A percentile compares a stretch with the other conserved stretches of the same genome.
Evolutionary conservation across 768 basidiomycete genomes (phyloP).

Genomic region (Amanita pallidorosea): DNA sequence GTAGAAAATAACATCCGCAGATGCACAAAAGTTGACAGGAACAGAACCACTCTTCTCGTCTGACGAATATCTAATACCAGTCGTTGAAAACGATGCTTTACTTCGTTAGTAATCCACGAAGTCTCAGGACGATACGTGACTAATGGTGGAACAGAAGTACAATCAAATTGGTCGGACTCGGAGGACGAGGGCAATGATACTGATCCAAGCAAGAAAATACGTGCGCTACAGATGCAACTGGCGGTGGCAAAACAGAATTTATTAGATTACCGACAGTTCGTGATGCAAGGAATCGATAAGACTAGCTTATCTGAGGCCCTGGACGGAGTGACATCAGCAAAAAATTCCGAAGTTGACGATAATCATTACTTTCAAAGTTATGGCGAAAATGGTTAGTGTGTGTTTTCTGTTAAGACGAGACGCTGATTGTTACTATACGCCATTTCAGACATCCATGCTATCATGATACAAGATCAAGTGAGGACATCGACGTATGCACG

Average conservation of each 20-base stretch:
- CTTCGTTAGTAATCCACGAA: slow-evolving; percentile 50
- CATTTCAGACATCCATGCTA: slow-evolving; percentile 79
- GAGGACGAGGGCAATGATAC: slow-evolving; percentile 42
- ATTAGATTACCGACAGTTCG: slow-evolving; percentile 46
- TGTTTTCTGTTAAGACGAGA: background rate
- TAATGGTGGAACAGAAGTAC: background rate
- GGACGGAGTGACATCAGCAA: slow-evolving; percentile 22
- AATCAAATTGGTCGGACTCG: slow-evolving; percentile 29
- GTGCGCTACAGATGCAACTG: slow-evolving; percentile 52
- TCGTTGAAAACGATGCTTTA: slow-evolving; percentile 77
- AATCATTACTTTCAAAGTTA: slow-evolving; percentile 92
- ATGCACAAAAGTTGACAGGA: slow-evolving; percentile 39
- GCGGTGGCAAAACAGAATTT: slow-evolving; percentile 48
- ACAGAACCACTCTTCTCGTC: slow-evolving; percentile 53
- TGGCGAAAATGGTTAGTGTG: slow-evolving; percentile 63
- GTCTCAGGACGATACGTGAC: background rate
- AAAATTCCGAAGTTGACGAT: slow-evolving; percentile 54
- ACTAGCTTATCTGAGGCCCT: slow-evolving; percentile 30
- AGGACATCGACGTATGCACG: slow-evolving; percentile 88
- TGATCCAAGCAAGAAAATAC: slow-evolving; percentile 36
- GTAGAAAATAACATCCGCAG: slow-evolving; percentile 43
- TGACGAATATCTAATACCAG: slow-evolving; percentile 77
- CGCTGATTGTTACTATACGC: background rate
- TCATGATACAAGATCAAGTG: slow-evolving; percentile 95
- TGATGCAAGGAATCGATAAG: slow-evolving; percentile 42